A percentile compares a stretch with the other conserved stretches of the same genome.
phyloP scores from a whole-genome alignment of 78 protist species.

The Polysphondylium violaceum region DNA sequence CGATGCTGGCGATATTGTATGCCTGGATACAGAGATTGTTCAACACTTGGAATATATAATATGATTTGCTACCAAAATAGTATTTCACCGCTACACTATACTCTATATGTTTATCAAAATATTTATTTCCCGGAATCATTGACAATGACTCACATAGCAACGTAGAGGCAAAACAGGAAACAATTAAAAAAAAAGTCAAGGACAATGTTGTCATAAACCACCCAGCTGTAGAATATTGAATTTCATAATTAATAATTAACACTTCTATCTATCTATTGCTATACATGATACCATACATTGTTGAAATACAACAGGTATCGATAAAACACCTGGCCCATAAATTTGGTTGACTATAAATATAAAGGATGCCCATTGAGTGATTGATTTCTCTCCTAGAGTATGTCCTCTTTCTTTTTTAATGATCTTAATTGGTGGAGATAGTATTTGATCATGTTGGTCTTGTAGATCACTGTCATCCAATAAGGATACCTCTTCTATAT shows the following conservation, averaged over 20 bases:
- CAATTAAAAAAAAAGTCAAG: constrained; percentile 35
- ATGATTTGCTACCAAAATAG: constrained; percentile 31
- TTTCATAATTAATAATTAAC: background rate
- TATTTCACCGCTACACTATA: constrained; percentile 45
- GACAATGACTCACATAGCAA: constrained; percentile 58
- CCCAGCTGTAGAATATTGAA: constrained; percentile 10
- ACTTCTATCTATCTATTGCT: background rate
- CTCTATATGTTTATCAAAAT: constrained; percentile 57
- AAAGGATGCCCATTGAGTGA: constrained; percentile 35
- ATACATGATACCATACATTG: constrained; percentile 1
- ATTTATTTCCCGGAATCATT: constrained; percentile 53
- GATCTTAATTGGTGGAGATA: no score
- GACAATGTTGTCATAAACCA: constrained; percentile 48
- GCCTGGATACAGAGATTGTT: constrained; percentile 58
- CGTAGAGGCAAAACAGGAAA: constrained; percentile 66
- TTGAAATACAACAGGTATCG: constrained; percentile 60
- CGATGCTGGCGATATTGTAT: constrained; percentile 52
- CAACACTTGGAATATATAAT: constrained; percentile 40
- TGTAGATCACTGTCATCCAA: no score
- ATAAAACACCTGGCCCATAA: constrained; percentile 70
- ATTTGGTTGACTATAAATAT: constrained; percentile 67
- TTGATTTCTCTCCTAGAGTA: constrained; percentile 54
- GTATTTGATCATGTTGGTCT: no score
- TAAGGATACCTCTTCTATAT: no score
- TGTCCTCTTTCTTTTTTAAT: constrained; percentile 34